A percentile compares a stretch with the other conserved stretches of the same genome.
Conservation (phyloP, 2,329 filamentous ascomycete species). For the Trichophyton simii region DNA sequence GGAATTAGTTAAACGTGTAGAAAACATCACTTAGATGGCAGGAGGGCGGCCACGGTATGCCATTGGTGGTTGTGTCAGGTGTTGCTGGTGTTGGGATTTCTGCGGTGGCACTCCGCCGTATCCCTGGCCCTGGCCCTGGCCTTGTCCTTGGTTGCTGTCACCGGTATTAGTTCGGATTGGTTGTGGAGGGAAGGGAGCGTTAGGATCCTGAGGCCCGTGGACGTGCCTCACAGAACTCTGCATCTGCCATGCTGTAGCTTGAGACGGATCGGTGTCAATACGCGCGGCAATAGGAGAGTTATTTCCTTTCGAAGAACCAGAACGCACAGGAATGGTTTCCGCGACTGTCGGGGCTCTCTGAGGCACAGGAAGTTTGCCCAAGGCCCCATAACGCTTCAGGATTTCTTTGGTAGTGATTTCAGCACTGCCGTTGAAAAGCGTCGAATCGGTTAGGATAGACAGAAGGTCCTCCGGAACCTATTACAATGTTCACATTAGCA, state of each 20-base stretch:
- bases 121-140: slow-evolving; percentile 10
- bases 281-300: slow-evolving; percentile 42
- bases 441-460: slow-evolving; percentile 69
- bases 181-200: slow-evolving; percentile 9
- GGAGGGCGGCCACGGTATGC: slow-evolving; percentile 25
- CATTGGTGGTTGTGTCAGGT: slow-evolving; percentile 18
- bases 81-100: slow-evolving; percentile 15
- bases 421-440: slow-evolving; percentile 64
- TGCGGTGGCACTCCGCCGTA: slow-evolving; percentile 16
- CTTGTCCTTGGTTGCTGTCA: slow-evolving; percentile 22
- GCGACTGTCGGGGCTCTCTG: slow-evolving; percentile 41
- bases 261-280: slow-evolving; percentile 77
- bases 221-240: slow-evolving; percentile 75
- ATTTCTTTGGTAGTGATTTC: slow-evolving; percentile 97
- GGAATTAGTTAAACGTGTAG: not conserved
- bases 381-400: slow-evolving; percentile 79
- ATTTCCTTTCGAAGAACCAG: slow-evolving; percentile 28
- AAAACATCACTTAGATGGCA: slow-evolving; percentile 6
- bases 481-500: not conserved
- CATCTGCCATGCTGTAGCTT: slow-evolving; percentile 58
- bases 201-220: slow-evolving; percentile 26
- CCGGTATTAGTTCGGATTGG: slow-evolving; percentile 16
- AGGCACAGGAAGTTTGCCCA: slow-evolving; percentile 52
- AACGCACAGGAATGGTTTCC: slow-evolving; percentile 42
- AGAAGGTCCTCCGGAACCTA: slow-evolving; percentile 90